Percentiles rank a stretch among this genome's conserved stretches.
Conservation (phyloP, 148 eudicot species). For the Chenopodium formosanum region DNA sequence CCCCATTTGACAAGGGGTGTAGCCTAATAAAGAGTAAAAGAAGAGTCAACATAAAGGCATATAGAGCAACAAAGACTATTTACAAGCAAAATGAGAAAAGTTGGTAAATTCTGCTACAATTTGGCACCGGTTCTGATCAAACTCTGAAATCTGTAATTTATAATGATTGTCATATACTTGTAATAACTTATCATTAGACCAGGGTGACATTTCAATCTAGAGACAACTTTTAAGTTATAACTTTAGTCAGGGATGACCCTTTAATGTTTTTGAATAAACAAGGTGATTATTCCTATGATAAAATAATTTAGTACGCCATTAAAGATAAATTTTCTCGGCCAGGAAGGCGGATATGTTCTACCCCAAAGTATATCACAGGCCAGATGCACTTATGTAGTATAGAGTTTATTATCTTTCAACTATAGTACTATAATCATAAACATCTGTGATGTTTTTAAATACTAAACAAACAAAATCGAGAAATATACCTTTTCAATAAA, state of each 20-base stretch:
- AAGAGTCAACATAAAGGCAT: conserved; percentile 5
- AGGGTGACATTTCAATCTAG: not conserved
- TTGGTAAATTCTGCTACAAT: not conserved
- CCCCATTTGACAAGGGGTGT: conserved; percentile 79
- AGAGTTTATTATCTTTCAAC: not conserved
- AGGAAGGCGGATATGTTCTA: not conserved
- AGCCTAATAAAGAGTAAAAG: conserved; percentile 41
- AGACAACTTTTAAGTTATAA: no score
- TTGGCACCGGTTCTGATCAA: not conserved
- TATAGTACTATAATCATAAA: not conserved
- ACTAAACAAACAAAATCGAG: not conserved
- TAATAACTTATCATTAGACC: not conserved
- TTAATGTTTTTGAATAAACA: no score
- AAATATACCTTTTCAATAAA: conserved; percentile 67
- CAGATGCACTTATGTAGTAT: not conserved
- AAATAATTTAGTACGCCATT: not conserved
- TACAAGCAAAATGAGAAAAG: not conserved
- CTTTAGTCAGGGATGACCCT: no score
- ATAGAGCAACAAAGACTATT: not conserved
- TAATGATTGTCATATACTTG: no score
- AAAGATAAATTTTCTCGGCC: not conserved
- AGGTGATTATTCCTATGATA: not conserved
- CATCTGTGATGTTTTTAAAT: not conserved
- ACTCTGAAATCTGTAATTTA: not conserved
- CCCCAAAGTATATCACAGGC: no score